A percentile compares a stretch with the other conserved stretches of the same genome.
phyloP scores from a whole-genome alignment of 306 rosid species.

The Oxytropis ochrocephala region DNA sequence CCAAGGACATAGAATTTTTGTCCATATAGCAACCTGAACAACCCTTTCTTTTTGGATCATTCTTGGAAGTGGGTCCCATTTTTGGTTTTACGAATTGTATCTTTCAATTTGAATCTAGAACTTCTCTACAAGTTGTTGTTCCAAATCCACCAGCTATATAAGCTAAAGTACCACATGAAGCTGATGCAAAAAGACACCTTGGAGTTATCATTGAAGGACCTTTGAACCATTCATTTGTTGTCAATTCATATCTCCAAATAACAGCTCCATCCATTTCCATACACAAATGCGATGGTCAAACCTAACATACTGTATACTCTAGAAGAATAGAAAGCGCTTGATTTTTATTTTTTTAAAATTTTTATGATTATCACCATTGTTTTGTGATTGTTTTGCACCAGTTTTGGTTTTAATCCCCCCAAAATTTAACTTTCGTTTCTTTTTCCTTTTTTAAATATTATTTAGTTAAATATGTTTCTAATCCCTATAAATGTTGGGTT shows the following conservation, averaged over 20 bases:
- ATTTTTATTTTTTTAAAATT: no score
- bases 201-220: conserved; percentile 65
- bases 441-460: no score
- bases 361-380: no score
- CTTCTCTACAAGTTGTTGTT: conserved; percentile 17
- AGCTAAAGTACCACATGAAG: conserved; percentile 46
- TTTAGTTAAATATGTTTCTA: no score
- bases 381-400: no score
- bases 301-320: no score
- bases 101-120: conserved; percentile 49
- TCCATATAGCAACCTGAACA: conserved; percentile 81
- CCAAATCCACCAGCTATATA: conserved; percentile 76
- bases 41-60: conserved; percentile 42
- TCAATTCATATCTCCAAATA: conserved; percentile 58
- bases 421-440: no score
- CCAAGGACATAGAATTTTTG: conserved; percentile 60
- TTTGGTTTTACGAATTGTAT: conserved; percentile 40
- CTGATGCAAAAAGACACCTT: conserved; percentile 64
- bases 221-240: conserved; percentile 51
- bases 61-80: conserved; percentile 58
- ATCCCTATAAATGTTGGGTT: no score
- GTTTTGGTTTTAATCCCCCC: no score
- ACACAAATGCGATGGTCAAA: conserved; percentile 14
- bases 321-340: no score
- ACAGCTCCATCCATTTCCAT: conserved; percentile 42